Percentiles rank a stretch among this genome's conserved stretches.
phyloP scores from a whole-genome alignment of 2,329 filamentous ascomycete species.

The Hypoxylon sp. region DNA sequence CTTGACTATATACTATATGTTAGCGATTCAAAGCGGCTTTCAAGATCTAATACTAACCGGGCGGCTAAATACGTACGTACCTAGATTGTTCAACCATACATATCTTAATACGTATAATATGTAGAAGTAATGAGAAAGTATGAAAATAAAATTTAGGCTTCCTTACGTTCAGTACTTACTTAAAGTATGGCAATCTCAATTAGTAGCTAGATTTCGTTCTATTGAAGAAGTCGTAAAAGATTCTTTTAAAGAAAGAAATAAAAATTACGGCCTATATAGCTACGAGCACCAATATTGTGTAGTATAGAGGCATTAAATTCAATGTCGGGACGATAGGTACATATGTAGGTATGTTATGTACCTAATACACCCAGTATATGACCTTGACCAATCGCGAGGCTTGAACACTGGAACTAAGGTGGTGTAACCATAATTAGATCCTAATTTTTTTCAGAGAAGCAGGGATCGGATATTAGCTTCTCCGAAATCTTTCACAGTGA shows the following conservation, averaged over 20 bases:
- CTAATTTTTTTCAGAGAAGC: background rate
- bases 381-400: conserved; percentile 12
- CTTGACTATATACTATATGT: background rate
- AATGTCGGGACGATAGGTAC: too few relatives aligned
- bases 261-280: too few relatives aligned
- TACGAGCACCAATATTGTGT: too few relatives aligned
- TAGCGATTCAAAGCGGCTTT: background rate
- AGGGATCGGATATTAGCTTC: conserved; percentile 27
- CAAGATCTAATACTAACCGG: background rate
- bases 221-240: too few relatives aligned
- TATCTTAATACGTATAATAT: background rate
- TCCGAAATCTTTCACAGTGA: conserved; percentile 29
- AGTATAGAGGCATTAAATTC: too few relatives aligned
- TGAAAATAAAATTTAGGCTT: background rate
- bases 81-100: background rate
- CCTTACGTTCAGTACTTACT: too few relatives aligned
- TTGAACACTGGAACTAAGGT: conserved; percentile 7
- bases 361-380: too few relatives aligned
- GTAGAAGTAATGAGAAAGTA: background rate
- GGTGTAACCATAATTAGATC: background rate
- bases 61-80: background rate
- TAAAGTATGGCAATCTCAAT: too few relatives aligned
- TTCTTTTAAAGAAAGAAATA: too few relatives aligned
- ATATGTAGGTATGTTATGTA: too few relatives aligned
- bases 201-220: too few relatives aligned